phyloP scores from a whole-genome alignment of 2,329 filamentous ascomycete genomes.

The Periglandula ipomoeae region DNA sequence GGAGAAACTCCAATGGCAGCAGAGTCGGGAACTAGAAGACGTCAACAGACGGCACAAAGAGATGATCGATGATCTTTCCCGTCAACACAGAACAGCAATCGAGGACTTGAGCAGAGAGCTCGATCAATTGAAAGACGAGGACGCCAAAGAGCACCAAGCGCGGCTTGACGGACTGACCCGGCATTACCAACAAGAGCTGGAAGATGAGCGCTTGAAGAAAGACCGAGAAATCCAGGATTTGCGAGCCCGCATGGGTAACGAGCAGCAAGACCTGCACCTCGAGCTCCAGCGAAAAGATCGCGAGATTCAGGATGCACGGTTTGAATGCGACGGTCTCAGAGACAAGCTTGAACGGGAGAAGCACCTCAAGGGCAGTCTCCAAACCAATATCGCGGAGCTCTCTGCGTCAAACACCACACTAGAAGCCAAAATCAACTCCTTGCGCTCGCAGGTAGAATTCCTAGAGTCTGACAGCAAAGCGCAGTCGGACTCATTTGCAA shows the following conservation, averaged over 20 bases:
- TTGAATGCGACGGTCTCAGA: conserved; percentile 34
- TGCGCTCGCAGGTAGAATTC: conserved; percentile 78
- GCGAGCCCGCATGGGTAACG: conserved; percentile 39
- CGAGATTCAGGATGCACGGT: conserved; percentile 40
- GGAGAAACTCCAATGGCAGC: conserved; percentile 28
- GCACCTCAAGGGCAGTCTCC: conserved; percentile 44
- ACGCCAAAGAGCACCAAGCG: conserved; percentile 53
- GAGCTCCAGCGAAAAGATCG: conserved; percentile 43
- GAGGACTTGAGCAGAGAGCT: conserved; percentile 37
- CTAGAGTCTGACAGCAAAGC: conserved; percentile 84
- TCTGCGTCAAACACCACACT: conserved; percentile 55
- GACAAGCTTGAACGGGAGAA: conserved; percentile 54
- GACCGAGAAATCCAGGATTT: conserved; percentile 59
- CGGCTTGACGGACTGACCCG: conserved; percentile 57
- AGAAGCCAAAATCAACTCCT: conserved; percentile 64
- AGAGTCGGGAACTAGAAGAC: conserved; percentile 43
- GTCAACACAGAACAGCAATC: conserved; percentile 24
- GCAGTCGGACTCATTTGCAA: conserved; percentile 76
- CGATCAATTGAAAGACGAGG: conserved; percentile 29
- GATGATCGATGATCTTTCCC: conserved; percentile 23
- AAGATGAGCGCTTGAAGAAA: conserved; percentile 51
- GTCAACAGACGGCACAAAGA: conserved; percentile 30
- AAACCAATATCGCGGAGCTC: conserved; percentile 46
- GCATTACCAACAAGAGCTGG: conserved; percentile 53
- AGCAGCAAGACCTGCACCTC: conserved; percentile 41